Base-by-base conservation (phyloP, 2,329 filamentous ascomycete genomes). In the Neopestalotiopsis rosae region DNA sequence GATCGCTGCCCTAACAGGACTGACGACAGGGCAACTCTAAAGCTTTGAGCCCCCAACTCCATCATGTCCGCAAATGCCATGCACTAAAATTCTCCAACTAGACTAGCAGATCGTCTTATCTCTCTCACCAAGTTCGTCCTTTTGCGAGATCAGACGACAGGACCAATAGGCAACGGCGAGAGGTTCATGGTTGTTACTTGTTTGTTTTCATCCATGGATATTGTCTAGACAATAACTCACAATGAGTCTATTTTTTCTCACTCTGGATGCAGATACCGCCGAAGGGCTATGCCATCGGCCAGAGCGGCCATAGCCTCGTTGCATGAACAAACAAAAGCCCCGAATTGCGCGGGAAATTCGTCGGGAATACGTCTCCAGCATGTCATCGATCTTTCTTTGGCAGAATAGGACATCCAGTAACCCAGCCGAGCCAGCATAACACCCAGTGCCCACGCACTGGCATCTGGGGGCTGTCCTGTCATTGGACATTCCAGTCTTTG, bases 21-120 rank as follows among this genome's bases (percentile, higher is more conserved):
- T 52, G 45, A 52, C 45, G 45, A 52, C 45, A 52, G 45, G 45
- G 45, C n/a, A 52, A 52, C 45, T 52, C n/a, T 52, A 52, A 52
- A 52, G 45, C 45, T 52, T 38, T 52, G 45, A 52, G 45, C 45
- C 45, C 45, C 20, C 45, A 52, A 52, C 45, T 52, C 45, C 45
- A 52, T n/a, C 17, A 20, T n/a, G n/a, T 52, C 45, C 45, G 45
- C 45, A 24, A 20, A 10, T n/a, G 45, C 45, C 17, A 7, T 52
- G 45, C 45, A 20, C 45, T 52, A 52, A 52, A 52, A 38, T 4
- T 38, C n/a, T 49, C 42, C 13, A 49, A 14, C 42, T 9, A 52
- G 45, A 9, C 45, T 9, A n/a, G 45, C 14, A 17, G 45, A 52
- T 52, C 45, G 20, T 52, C 45, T 24, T 52, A 52, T 52, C 45